A percentile compares a stretch with the other conserved stretches of the same genome.
These are phyloP conservation scores for Toxoplasma gondii DNA, from an alignment of 169 alveolate species.

Conservation along the genomic window DNA sequence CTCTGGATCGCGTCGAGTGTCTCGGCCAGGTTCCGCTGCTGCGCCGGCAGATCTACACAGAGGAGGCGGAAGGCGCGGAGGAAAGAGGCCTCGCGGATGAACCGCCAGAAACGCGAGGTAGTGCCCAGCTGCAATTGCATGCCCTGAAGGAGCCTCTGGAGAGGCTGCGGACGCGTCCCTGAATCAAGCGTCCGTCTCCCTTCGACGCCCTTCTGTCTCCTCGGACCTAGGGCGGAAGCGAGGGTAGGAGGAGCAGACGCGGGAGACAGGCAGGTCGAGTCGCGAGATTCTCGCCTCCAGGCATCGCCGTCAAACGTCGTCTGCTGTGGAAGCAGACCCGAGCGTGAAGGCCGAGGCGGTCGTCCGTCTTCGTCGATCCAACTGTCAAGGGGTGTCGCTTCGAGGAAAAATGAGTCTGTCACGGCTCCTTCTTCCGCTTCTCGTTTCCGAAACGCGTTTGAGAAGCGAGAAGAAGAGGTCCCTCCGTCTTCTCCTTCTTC, in stretches of 20 bases:
- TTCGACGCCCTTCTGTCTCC: background rate
- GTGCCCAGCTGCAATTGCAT: background rate
- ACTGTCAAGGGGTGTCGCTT: slow-evolving; percentile 18
- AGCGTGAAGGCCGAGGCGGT: background rate
- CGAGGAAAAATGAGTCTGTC: background rate
- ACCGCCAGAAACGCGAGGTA: slow-evolving; percentile 22
- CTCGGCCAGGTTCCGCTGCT: background rate
- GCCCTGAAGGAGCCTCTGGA: background rate
- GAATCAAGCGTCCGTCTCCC: background rate
- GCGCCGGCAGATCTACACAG: background rate
- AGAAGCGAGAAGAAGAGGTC: background rate
- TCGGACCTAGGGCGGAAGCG: background rate
- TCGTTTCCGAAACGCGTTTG: too few species aligned
- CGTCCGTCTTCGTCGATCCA: background rate
- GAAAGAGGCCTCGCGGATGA: background rate
- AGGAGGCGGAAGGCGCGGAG: slow-evolving; percentile 9
- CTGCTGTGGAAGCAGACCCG: background rate
- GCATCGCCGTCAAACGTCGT: background rate
- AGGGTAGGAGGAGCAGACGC: background rate
- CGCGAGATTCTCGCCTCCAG: background rate
- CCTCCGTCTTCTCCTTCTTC: too few species aligned
- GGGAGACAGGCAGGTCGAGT: background rate
- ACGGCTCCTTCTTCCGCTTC: too few species aligned
- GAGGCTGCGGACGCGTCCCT: background rate
- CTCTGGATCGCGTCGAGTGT: background rate